phyloP scores from a whole-genome alignment of 345 rosid genomes.

The Viola odorata region DNA sequence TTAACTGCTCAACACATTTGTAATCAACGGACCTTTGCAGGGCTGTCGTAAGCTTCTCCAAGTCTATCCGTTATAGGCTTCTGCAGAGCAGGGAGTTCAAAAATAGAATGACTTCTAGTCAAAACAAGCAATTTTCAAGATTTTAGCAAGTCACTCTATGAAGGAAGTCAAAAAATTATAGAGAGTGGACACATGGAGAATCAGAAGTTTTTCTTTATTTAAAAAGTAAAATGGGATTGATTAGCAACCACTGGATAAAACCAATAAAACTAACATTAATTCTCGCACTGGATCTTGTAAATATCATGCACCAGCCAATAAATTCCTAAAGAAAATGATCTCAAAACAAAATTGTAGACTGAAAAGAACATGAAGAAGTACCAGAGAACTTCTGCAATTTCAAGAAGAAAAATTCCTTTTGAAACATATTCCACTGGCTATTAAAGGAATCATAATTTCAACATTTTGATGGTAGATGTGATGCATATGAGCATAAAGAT shows the following conservation, averaged over 20 bases:
- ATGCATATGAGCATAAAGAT: neutral
- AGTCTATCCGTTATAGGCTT: constrained; percentile 90
- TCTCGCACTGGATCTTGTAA: no score
- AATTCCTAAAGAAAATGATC: no score
- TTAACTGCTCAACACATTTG: neutral
- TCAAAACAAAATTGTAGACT: no score
- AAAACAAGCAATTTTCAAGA: neutral
- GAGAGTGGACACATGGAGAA: no score
- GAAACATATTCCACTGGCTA: neutral
- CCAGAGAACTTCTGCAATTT: neutral
- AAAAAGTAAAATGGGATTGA: no score
- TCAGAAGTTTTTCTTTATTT: no score
- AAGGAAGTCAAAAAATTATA: no score
- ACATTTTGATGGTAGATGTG: neutral
- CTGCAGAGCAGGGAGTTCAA: constrained; percentile 47
- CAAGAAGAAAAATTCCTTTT: neutral
- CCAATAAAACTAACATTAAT: no score
- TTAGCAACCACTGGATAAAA: no score
- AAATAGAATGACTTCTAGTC: neutral
- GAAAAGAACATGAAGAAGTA: no score
- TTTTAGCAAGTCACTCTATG: no score
- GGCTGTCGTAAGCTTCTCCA: constrained; percentile 90
- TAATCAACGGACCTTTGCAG: constrained; percentile 62
- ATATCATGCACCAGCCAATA: no score
- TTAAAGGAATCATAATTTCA: neutral